Evolutionary conservation across 2,329 filamentous ascomycete species (phyloP), one percentile per base, ranked within the genome.

Genomic region (Dactylellina leptospora): DNA sequence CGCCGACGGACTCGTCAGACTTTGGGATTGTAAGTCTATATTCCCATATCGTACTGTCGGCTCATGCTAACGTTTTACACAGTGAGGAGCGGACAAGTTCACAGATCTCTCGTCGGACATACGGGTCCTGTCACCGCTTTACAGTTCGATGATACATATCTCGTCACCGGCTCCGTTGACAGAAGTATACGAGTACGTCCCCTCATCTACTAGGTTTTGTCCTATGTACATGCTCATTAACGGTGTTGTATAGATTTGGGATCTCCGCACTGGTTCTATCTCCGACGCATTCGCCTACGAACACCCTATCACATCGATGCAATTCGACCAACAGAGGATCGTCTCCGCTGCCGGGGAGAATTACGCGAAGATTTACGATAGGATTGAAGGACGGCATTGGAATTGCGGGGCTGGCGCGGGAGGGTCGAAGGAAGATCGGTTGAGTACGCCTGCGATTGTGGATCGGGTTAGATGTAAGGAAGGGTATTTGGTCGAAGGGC

Each of bases 301-400:
- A 78, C 85, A 91, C 77, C 88, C 93, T 0, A 86, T 99, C 64
- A 96, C 92, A 28, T 91, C 89, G 83, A 96, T 97, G 92, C 96
- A 96, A 89, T 99, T 99, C 79, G 95, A 99, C 80, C 82, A 87
- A 11, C 88, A 93, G 56, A 87, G 93, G 54, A 99, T 99, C 75
- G 92, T 95, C 30, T 87, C 90, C 56, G 93, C 95, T 1, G 92
- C 92, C 0, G 91, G 93, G 42, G 95, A 97, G 80, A 88, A 92
- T 77, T 92, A 97, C 22, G 93, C 95, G 76, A 99, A 99, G 82
- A 90, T 99, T 70, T 99, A 97, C 82, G 95, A 99, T 82, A 97
- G 97, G 84, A 89, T 92, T 2, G 95, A 99, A 79, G 92, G 92
- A 40, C 84, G 91, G 73, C 95, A 97, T 80, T 99, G 95, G 95